Evolutionary conservation across 2,329 filamentous ascomycete species (phyloP).

Genomic region (Aphanoascus verrucosus): DNA sequence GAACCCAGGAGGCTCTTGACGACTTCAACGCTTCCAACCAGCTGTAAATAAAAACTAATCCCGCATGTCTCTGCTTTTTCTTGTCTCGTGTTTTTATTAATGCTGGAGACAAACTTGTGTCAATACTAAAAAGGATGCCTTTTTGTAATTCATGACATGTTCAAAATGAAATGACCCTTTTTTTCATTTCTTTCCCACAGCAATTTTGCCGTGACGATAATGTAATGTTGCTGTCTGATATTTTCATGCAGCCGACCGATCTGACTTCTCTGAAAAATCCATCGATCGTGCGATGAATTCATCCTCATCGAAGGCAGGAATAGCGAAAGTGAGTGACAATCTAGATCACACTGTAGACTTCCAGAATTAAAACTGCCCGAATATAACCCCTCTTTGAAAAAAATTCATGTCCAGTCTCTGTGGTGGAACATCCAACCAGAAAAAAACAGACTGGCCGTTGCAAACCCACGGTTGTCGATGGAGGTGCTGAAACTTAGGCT

Average conservation of each 20-base stretch:
- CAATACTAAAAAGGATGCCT: constrained; percentile 8
- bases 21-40: constrained; percentile 84
- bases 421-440: neutral
- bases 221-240: no score
- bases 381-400: no score
- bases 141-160: constrained; percentile 4
- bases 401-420: no score
- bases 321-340: no score
- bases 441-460: neutral
- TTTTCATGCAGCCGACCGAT: no score
- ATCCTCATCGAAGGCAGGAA: no score
- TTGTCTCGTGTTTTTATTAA: neutral
- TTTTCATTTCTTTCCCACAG: neutral
- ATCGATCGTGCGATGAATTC: neutral
- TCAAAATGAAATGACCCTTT: constrained; percentile 4
- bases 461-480: constrained; percentile 4
- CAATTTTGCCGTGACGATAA: no score
- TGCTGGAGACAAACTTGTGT: constrained; percentile 4
- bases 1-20: constrained; percentile 67
- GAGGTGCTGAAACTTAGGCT: constrained; percentile 2
- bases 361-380: no score
- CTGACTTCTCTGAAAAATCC: no score
- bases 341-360: no score
- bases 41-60: constrained; percentile 47
- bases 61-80: neutral